A percentile compares a stretch with the other conserved stretches of the same genome.
Conservation (phyloP, 2,329 filamentous ascomycete species). For the Blastomyces emzantsi region DNA sequence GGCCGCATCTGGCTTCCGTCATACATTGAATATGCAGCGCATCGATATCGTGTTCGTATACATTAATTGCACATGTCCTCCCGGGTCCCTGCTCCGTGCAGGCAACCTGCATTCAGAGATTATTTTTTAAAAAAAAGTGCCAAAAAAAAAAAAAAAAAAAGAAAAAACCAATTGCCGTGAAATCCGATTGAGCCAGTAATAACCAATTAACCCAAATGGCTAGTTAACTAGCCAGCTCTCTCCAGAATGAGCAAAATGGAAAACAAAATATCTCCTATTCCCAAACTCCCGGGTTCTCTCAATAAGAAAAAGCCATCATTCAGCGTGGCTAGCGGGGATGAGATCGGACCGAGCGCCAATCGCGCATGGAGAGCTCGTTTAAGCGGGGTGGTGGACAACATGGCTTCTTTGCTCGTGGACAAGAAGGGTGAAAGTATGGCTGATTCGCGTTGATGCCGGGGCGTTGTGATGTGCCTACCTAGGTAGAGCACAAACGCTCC, state of each 20-base stretch:
- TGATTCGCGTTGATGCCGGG: not conserved
- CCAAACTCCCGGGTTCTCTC: not conserved
- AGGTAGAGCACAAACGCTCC: too few species aligned
- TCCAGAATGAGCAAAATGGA: not conserved
- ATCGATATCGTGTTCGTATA: too few species aligned
- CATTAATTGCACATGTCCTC: too few species aligned
- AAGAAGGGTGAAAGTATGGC: not conserved
- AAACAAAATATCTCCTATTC: not conserved
- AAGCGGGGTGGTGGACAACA: not conserved
- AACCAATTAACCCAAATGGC: not conserved
- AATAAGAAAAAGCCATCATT: not conserved
- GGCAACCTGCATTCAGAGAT: too few species aligned
- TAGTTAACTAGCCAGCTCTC: too few species aligned
- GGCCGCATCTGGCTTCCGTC: too few species aligned
- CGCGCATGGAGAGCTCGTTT: not conserved
- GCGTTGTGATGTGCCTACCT: not conserved
- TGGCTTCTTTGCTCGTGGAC: not conserved
- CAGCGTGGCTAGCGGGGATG: not conserved
- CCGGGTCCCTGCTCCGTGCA: too few species aligned
- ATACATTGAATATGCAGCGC: too few species aligned
- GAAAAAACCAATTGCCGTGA: not conserved
- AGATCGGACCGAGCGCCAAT: not conserved
- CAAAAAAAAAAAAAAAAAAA: too few species aligned
- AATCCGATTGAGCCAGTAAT: not conserved
- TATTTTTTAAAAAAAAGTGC: too few species aligned